These are phyloP conservation scores for Blakeslea trispora DNA, from an alignment of 371 early-diverging fungal genomes.

Conservation along the genomic window DNA sequence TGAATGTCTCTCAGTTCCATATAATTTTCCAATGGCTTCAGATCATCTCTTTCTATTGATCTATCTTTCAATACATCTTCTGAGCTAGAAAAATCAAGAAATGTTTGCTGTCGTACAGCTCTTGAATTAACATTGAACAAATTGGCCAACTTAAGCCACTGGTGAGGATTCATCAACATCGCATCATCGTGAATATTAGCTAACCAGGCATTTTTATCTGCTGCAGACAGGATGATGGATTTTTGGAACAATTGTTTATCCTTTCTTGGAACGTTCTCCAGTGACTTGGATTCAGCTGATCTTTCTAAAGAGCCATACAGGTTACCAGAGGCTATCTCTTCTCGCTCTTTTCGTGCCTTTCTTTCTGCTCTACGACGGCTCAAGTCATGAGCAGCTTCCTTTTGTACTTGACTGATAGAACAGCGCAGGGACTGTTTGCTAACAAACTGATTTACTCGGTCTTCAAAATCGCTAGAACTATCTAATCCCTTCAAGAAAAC, in stretches of 20 bases:
- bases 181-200: slow-evolving; percentile 36
- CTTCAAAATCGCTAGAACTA: slow-evolving; percentile 22
- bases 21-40: slow-evolving; percentile 34
- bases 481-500: slow-evolving; percentile 16
- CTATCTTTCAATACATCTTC: slow-evolving; percentile 20
- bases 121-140: slow-evolving; percentile 46
- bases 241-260: slow-evolving; percentile 22
- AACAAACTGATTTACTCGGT: slow-evolving; percentile 14
- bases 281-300: neutral
- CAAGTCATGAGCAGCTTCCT: slow-evolving; percentile 15
- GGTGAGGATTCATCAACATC: slow-evolving; percentile 46
- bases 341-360: slow-evolving; percentile 28
- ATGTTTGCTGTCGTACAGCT: slow-evolving; percentile 29
- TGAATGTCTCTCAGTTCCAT: slow-evolving; percentile 45
- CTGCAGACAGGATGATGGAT: slow-evolving; percentile 14
- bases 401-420: neutral
- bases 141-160: slow-evolving; percentile 44
- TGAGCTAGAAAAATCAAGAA: slow-evolving; percentile 15
- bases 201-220: slow-evolving; percentile 38
- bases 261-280: neutral
- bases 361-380: slow-evolving; percentile 26
- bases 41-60: slow-evolving; percentile 12
- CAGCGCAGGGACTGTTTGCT: slow-evolving; percentile 9
- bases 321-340: slow-evolving; percentile 1
- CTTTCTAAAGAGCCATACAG: neutral